Evolutionary conservation across 2,329 filamentous ascomycete species (phyloP), one percentile per base, ranked within the genome.

Genomic region (Sporothrix pseudoabietina): DNA sequence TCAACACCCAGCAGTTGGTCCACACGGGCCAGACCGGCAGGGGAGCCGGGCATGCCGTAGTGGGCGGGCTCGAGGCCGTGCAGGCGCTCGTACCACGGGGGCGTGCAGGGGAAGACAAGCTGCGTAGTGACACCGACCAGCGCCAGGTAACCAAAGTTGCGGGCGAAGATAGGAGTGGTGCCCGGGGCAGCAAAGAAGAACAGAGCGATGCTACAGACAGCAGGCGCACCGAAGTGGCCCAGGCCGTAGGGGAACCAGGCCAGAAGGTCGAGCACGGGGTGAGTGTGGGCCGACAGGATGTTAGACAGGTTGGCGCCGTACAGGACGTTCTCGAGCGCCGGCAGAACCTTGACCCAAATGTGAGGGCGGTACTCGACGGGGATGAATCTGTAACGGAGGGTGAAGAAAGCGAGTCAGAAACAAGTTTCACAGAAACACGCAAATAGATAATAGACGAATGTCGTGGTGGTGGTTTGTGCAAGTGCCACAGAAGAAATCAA

Each of bases 241-340:
- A 98, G 86, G 72, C 95, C 95, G 79, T 98, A 98, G 1, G 95
- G 94, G 30, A 98, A 83, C 94, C 94, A 98, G 19, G 95, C 95
- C 72, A 98, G 84, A 72, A 98, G 85, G 80, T 98, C 94, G 73
- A 98, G 89, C 68, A 93, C 85, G 7, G 92, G 88, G 82, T 92
- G 91, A 78, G 95, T 93, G 83, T 97, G 93, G 63, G 93, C 93
- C 16, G 94, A 97, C 72, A 98, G 88, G 79, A 98, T 97, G 82
- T 97, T 98, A 84, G 94, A 97, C 73, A 98, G 87, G 83, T 98
- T 98, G 76, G 94, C 94, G 78, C 95, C 95, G 80, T 98, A 98
- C 47, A 98, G 87, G 75, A 98, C 96, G 82, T 98, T 98, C 83
- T 98, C 95, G 76, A 98, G 88, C 22, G 95, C 94, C 4, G 95